A percentile compares a stretch with the other conserved stretches of the same genome.
Evolutionary conservation across 768 basidiomycete genomes (phyloP).

Genomic region (Hirschioporus abietinus): DNA sequence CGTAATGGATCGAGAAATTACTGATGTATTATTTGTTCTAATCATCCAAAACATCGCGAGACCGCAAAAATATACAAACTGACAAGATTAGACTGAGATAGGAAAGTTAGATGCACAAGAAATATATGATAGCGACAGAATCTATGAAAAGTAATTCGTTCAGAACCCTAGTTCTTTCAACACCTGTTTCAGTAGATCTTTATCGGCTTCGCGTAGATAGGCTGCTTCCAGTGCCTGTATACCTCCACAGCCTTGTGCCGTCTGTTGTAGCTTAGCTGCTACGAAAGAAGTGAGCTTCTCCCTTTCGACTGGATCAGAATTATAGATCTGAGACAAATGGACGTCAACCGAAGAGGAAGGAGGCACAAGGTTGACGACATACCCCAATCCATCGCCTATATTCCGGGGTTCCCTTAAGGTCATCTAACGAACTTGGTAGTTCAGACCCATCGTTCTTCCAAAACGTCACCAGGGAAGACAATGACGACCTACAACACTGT

Average conservation of each 20-base stretch:
- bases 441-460: conserved; percentile 58
- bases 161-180: conserved; percentile 16
- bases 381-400: conserved; percentile 72
- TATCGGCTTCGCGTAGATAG: conserved; percentile 65
- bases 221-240: conserved; percentile 49
- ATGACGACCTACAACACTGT: conserved; percentile 21
- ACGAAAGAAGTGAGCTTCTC: conserved; percentile 59
- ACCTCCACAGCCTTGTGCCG: conserved; percentile 57
- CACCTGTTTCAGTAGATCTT: conserved; percentile 68
- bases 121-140: conserved; percentile 5
- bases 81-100: not conserved
- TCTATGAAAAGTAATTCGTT: not conserved
- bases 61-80: not conserved
- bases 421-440: conserved; percentile 53
- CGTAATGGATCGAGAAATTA: not conserved
- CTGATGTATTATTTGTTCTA: not conserved
- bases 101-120: not conserved
- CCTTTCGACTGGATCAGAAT: conserved; percentile 68
- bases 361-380: conserved; percentile 19
- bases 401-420: conserved; percentile 68
- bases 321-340: conserved; percentile 46
- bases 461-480: conserved; percentile 46
- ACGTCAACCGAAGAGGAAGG: conserved; percentile 4
- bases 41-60: not conserved
- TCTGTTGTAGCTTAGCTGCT: conserved; percentile 52